phyloP scores from a whole-genome alignment of 2,329 filamentous ascomycete species.

The Ophiocordyceps robertsii region DNA sequence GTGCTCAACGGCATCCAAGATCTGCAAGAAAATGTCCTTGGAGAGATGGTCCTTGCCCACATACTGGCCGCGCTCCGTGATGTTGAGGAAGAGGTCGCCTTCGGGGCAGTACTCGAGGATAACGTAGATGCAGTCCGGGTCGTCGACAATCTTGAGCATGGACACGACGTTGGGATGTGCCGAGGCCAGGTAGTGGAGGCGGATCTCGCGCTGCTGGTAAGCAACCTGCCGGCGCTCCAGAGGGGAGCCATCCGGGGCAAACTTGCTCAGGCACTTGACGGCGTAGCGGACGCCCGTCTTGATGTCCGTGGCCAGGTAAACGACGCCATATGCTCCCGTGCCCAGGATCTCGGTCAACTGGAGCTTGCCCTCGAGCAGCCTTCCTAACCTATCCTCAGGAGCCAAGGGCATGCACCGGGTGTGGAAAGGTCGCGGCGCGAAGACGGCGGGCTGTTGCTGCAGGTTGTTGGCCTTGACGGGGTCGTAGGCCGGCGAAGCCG shows the following conservation, averaged over 20 bases:
- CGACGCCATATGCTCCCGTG: slow-evolving; percentile 90
- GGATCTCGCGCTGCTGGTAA: slow-evolving; percentile 89
- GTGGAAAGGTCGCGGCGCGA: slow-evolving; percentile 22
- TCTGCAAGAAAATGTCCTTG: slow-evolving; percentile 82
- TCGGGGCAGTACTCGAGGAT: slow-evolving; percentile 95
- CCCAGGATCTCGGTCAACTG: slow-evolving; percentile 78
- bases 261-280: slow-evolving; percentile 93
- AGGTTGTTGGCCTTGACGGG: slow-evolving; percentile 28
- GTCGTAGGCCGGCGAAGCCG: slow-evolving; percentile 42
- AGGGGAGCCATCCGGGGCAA: slow-evolving; percentile 53
- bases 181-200: slow-evolving; percentile 78
- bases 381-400: slow-evolving; percentile 78
- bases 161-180: slow-evolving; percentile 88
- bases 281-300: slow-evolving; percentile 74
- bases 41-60: slow-evolving; percentile 82
- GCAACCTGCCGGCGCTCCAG: slow-evolving; percentile 75
- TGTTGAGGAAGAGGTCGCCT: slow-evolving; percentile 93
- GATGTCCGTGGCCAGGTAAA: slow-evolving; percentile 80
- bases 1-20: slow-evolving; percentile 90
- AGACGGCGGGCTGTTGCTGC: slow-evolving; percentile 15
- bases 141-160: slow-evolving; percentile 85
- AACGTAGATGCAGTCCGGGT: slow-evolving; percentile 85
- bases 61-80: slow-evolving; percentile 88
- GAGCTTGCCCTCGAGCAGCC: slow-evolving; percentile 68
- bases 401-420: slow-evolving; percentile 41